phyloP scores from a whole-genome alignment of 352 stramenopile genomes.

The Achlya hypogyna region DNA sequence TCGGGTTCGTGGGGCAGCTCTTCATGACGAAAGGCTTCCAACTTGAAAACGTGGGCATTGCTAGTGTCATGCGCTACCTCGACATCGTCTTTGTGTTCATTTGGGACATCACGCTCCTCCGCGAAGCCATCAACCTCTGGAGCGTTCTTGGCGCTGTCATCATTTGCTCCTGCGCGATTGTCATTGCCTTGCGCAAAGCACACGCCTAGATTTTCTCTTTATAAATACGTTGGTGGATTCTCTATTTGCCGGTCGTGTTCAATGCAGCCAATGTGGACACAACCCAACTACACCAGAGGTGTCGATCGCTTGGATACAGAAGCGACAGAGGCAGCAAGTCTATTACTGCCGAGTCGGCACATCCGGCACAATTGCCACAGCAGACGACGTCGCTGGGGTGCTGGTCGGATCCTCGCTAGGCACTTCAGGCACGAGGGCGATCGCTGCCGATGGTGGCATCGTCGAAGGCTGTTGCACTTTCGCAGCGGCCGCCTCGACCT shows the following conservation, averaged over 20 bases:
- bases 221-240: no score
- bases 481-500: no score
- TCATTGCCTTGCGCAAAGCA: slow-evolving; percentile 53
- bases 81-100: slow-evolving; percentile 81
- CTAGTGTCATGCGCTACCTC: slow-evolving; percentile 75
- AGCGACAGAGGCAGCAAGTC: no score
- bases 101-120: slow-evolving; percentile 53
- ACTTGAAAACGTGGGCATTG: slow-evolving; percentile 72
- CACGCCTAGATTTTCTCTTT: no score
- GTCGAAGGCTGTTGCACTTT: no score
- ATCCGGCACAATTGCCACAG: no score
- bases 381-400: not conserved
- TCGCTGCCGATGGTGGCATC: not conserved
- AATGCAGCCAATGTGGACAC: not conserved
- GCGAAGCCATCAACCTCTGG: slow-evolving; percentile 55
- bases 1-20: slow-evolving; percentile 60
- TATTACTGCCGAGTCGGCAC: no score
- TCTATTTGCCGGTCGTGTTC: no score
- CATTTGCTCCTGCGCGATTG: slow-evolving; percentile 42
- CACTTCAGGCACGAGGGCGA: not conserved
- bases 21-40: slow-evolving; percentile 75
- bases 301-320: no score
- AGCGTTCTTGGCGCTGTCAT: slow-evolving; percentile 32
- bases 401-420: not conserved
- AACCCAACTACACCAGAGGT: no score